Evolutionary conservation across 345 rosid species (phyloP).

Genomic region (Arabidopsis suecica): DNA sequence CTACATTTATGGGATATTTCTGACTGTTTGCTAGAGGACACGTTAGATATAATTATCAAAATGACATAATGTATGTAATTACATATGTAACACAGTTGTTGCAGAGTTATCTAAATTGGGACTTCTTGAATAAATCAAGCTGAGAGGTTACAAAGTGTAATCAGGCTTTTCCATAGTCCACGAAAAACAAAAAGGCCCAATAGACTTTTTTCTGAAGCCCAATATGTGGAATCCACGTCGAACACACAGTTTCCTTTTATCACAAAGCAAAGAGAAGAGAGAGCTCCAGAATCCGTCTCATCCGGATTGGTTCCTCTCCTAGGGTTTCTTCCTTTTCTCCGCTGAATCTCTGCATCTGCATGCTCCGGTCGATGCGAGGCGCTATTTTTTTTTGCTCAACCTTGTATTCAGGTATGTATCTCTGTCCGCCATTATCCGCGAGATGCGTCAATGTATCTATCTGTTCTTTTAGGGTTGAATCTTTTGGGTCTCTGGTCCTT

Average conservation of each 20-base stretch:
- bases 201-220: not conserved
- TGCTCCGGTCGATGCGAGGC: not conserved
- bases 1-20: too few species aligned
- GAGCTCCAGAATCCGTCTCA: slow-evolving; percentile 27
- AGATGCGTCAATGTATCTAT: not conserved
- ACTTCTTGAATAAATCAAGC: not conserved
- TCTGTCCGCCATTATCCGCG: not conserved
- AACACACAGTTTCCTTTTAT: slow-evolving; percentile 13
- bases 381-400: not conserved
- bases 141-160: not conserved
- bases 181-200: not conserved
- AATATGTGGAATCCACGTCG: slow-evolving; percentile 10
- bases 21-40: too few species aligned
- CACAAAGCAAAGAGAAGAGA: slow-evolving; percentile 20
- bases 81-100: too few species aligned
- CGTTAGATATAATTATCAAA: too few species aligned
- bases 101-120: too few species aligned
- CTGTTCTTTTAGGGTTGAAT: not conserved
- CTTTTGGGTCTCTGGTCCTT: slow-evolving; percentile 9
- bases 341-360: slow-evolving; percentile 33
- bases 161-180: not conserved
- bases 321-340: slow-evolving; percentile 34
- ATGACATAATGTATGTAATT: too few species aligned
- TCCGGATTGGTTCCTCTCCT: slow-evolving; percentile 19
- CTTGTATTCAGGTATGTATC: slow-evolving; percentile 23